phyloP scores from a whole-genome alignment of 768 basidiomycete species.

The Russula abietina region DNA sequence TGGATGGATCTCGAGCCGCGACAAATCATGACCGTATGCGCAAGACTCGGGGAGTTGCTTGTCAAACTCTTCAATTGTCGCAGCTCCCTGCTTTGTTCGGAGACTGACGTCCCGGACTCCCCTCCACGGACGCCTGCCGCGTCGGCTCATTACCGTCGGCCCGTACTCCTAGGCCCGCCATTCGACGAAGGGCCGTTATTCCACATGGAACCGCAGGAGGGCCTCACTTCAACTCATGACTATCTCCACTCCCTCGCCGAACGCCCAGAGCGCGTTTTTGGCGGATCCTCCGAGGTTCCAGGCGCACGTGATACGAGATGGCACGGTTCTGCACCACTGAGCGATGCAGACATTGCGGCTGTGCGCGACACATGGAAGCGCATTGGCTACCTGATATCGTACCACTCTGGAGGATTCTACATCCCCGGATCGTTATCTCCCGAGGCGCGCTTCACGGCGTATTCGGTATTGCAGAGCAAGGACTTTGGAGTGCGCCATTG shows the following conservation, averaged over 20 bases:
- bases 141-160: constrained; percentile 17
- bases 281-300: neutral
- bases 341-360: constrained; percentile 26
- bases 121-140: constrained; percentile 13
- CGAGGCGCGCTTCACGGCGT: constrained; percentile 27
- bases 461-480: constrained; percentile 27
- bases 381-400: constrained; percentile 26
- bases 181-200: constrained; percentile 30
- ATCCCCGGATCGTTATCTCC: constrained; percentile 28
- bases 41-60: constrained; percentile 29
- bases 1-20: constrained; percentile 27
- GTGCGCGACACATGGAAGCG: constrained; percentile 30
- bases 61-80: constrained; percentile 30
- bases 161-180: constrained; percentile 28
- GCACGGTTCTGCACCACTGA: constrained; percentile 24
- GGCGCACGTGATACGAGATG: constrained; percentile 22
- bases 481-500: constrained; percentile 29
- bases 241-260: constrained; percentile 29
- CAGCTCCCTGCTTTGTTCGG: constrained; percentile 27
- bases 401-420: constrained; percentile 32
- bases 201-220: constrained; percentile 27
- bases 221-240: constrained; percentile 27
- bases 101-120: constrained; percentile 27
- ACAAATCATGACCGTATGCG: constrained; percentile 27
- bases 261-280: constrained; percentile 30